These are phyloP conservation scores for Acer yangbiense DNA, from an alignment of 345 rosid genomes.

Conservation along the genomic window DNA sequence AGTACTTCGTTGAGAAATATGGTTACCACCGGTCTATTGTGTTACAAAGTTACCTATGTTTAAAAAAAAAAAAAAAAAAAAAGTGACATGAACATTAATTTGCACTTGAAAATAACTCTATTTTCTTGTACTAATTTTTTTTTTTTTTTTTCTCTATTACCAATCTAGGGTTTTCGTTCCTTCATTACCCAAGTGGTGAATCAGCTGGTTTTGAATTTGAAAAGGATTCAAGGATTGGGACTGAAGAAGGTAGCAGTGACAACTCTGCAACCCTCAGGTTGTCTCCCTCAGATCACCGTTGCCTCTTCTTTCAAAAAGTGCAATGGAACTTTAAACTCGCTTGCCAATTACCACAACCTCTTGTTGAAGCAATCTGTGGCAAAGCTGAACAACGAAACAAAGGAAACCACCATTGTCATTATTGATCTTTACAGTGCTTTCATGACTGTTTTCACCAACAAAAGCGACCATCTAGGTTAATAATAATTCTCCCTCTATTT, in stretches of 20 bases:
- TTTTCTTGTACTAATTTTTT: neutral
- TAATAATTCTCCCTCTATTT: neutral
- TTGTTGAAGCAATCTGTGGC: slow-evolving; percentile 49
- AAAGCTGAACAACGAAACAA: slow-evolving; percentile 44
- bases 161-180: slow-evolving; percentile 44
- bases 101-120: too few relatives aligned
- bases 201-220: slow-evolving; percentile 49
- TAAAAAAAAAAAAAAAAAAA: too few relatives aligned
- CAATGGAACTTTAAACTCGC: slow-evolving; percentile 39
- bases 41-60: too few relatives aligned
- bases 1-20: too few relatives aligned
- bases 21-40: too few relatives aligned
- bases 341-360: slow-evolving; percentile 50
- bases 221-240: slow-evolving; percentile 55
- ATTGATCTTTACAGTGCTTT: slow-evolving; percentile 65
- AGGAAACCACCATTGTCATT: slow-evolving; percentile 34
- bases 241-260: slow-evolving; percentile 53
- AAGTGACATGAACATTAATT: too few relatives aligned
- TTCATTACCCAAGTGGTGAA: slow-evolving; percentile 51
- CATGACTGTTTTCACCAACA: slow-evolving; percentile 42
- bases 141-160: too few relatives aligned
- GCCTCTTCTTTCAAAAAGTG: slow-evolving; percentile 44
- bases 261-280: slow-evolving; percentile 70
- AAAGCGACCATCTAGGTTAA: slow-evolving; percentile 28
- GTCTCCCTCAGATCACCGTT: slow-evolving; percentile 56